Evolutionary conservation across 1,139 yeast genomes (phyloP).

Genomic region (Magnusiomyces suaveolens): DNA sequence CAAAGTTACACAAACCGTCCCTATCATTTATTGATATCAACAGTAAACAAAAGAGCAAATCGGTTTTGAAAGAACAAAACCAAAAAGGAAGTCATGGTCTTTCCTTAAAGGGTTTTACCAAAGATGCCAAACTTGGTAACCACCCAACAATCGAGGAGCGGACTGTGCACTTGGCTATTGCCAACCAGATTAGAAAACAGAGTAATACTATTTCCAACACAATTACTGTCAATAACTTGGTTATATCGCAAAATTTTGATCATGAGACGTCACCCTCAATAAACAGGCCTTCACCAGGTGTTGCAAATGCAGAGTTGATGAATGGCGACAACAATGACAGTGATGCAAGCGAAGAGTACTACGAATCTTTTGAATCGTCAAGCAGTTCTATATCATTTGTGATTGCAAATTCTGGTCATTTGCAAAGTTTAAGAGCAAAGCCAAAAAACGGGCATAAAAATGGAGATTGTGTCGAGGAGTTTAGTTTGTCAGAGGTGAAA

Average conservation of each 20-base stretch:
- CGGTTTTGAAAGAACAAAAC: no score
- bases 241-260: background rate
- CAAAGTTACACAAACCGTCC: no score
- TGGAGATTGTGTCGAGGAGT: background rate
- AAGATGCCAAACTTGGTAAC: background rate
- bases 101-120: background rate
- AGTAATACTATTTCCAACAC: background rate
- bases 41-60: no score
- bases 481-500: no score
- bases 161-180: background rate
- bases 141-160: background rate
- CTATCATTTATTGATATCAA: no score
- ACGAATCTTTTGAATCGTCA: background rate
- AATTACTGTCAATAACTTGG: background rate
- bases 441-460: background rate
- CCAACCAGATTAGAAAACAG: background rate
- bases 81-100: no score
- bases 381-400: background rate
- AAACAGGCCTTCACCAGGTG: background rate
- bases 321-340: background rate
- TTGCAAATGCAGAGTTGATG: background rate
- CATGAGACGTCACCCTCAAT: background rate
- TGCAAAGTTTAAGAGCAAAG: background rate
- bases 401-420: background rate
- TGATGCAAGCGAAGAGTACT: background rate